phyloP scores from a whole-genome alignment of 331 rosid genomes.

The Quercus phellos region DNA sequence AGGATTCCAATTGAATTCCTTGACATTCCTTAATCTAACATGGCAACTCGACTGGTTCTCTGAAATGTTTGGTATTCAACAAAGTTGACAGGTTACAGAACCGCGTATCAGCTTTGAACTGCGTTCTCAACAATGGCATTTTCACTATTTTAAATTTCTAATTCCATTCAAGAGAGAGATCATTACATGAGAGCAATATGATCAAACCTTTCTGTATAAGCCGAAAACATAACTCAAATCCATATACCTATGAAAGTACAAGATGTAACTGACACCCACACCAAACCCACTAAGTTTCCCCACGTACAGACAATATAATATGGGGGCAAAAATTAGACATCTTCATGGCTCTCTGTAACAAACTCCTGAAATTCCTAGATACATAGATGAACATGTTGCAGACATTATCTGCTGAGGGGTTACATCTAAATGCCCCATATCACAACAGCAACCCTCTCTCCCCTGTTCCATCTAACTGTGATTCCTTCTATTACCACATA shows the following conservation, averaged over 20 bases:
- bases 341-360: conserved; percentile 32
- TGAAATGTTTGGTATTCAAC: too few species aligned
- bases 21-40: too few species aligned
- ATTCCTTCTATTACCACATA: conserved; percentile 29
- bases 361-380: conserved; percentile 39
- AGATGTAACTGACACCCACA: conserved; percentile 47
- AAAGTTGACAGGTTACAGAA: too few species aligned
- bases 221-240: conserved; percentile 55
- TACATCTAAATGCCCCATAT: conserved; percentile 49
- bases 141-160: not conserved
- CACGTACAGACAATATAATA: conserved; percentile 30
- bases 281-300: conserved; percentile 48
- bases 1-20: too few species aligned
- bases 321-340: conserved; percentile 56
- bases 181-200: conserved; percentile 2
- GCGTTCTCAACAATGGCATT: not conserved
- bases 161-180: not conserved
- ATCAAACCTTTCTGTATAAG: conserved; percentile 43
- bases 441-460: conserved; percentile 21
- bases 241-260: conserved; percentile 42
- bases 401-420: conserved; percentile 27
- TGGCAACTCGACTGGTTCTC: too few species aligned
- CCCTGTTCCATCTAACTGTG: conserved; percentile 16
- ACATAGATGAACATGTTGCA: conserved; percentile 44
- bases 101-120: too few species aligned